phyloP scores from a whole-genome alignment of 2,329 filamentous ascomycete species.

The Sclerotinia glacialis region DNA sequence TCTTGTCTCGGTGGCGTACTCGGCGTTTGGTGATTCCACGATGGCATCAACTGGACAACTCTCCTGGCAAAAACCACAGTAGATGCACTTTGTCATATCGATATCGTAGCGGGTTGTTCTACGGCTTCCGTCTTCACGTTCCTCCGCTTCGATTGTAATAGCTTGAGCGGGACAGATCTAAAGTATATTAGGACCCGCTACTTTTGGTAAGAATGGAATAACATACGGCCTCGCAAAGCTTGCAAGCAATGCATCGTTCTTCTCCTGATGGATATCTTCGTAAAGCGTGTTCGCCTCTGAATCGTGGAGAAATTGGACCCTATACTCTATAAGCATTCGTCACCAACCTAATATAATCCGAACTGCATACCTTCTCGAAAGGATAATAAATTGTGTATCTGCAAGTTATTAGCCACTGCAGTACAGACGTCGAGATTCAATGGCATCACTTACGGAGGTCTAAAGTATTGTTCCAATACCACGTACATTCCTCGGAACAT shows the following conservation, averaged over 20 bases:
- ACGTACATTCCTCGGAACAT: conserved; percentile 98
- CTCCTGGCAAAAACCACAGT: conserved; percentile 99
- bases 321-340: conserved; percentile 39
- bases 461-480: conserved; percentile 95
- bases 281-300: conserved; percentile 96
- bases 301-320: conserved; percentile 94
- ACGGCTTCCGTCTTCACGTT: conserved; percentile 92
- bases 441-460: conserved; percentile 76
- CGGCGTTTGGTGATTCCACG: conserved; percentile 71
- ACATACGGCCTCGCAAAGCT: conserved; percentile 86
- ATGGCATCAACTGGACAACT: conserved; percentile 97
- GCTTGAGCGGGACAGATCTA: conserved; percentile 93
- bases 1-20: conserved; percentile 74
- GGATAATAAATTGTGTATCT: conserved; percentile 99
- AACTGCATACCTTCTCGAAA: conserved; percentile 75
- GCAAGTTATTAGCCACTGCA: conserved; percentile 35
- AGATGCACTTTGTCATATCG: conserved; percentile 99
- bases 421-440: conserved; percentile 28
- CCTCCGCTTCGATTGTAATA: conserved; percentile 98
- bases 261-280: conserved; percentile 95
- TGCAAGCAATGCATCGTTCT: conserved; percentile 99
- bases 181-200: conserved; percentile 25
- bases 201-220: background rate
- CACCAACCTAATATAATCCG: background rate
- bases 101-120: conserved; percentile 98